These are phyloP conservation scores for Fusarium dlaminii DNA, from an alignment of 2,329 filamentous ascomycete genomes.

Conservation along the genomic window DNA sequence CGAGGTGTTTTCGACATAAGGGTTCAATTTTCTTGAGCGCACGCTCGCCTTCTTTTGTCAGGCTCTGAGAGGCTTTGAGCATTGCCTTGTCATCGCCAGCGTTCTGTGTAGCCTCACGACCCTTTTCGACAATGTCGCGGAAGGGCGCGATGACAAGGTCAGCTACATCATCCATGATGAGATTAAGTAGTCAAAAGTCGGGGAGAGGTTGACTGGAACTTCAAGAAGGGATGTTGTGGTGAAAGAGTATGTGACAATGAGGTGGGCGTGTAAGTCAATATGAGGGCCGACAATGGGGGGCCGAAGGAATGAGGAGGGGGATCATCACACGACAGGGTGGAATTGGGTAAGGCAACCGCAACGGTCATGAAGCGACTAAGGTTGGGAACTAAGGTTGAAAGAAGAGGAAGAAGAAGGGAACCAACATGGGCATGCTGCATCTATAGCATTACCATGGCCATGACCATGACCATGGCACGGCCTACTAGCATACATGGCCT, in stretches of 20 bases:
- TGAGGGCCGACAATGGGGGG: slow-evolving; percentile 27
- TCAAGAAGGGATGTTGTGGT: neutral
- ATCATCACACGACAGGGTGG: slow-evolving; percentile 35
- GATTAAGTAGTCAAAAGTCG: neutral
- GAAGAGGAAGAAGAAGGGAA: slow-evolving; percentile 10
- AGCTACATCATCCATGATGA: slow-evolving; percentile 52
- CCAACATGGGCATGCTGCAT: slow-evolving; percentile 15
- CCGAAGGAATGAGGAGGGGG: slow-evolving; percentile 11
- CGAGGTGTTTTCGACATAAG: slow-evolving; percentile 58
- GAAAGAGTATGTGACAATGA: neutral
- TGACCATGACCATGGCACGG: neutral
- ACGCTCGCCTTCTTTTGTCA: slow-evolving; percentile 60
- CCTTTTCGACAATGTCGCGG: slow-evolving; percentile 63
- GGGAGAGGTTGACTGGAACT: neutral
- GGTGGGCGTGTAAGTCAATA: slow-evolving; percentile 43
- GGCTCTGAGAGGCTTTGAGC: slow-evolving; percentile 59
- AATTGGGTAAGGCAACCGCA: slow-evolving; percentile 12
- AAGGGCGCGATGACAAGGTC: slow-evolving; percentile 62
- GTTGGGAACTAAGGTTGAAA: slow-evolving; percentile 1
- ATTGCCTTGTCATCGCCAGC: slow-evolving; percentile 57
- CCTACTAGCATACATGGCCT: slow-evolving; percentile 8
- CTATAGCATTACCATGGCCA: neutral
- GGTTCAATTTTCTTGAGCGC: slow-evolving; percentile 62
- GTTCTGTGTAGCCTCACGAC: slow-evolving; percentile 57
- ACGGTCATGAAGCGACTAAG: neutral